Conservation (phyloP, 345 rosid species). For the Alliaria petiolata region DNA sequence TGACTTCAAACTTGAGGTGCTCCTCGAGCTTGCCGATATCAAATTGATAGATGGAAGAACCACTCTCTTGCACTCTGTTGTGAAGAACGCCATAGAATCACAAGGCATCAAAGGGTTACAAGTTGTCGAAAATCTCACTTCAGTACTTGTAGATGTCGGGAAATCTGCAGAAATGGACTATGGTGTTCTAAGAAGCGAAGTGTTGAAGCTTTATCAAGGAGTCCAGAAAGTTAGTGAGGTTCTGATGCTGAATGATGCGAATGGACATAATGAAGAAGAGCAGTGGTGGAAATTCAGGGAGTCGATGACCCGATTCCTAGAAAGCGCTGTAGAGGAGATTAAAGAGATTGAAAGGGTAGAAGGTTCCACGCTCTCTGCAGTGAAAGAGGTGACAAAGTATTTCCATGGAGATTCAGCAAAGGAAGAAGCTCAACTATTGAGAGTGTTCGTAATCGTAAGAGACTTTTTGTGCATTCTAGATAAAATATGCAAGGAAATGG, state of each 20-base stretch:
- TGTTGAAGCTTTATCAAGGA: constrained; percentile 29
- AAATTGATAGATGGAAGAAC: constrained; percentile 68
- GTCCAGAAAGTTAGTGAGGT: constrained; percentile 51
- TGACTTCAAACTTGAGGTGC: constrained; percentile 72
- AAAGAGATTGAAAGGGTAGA: constrained; percentile 41
- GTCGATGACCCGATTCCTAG: constrained; percentile 57
- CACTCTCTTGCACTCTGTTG: constrained; percentile 61
- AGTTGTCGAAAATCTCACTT: constrained; percentile 10
- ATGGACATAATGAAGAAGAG: neutral
- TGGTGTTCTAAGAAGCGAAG: neutral
- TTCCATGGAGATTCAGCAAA: constrained; percentile 69
- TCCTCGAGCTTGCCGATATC: constrained; percentile 56
- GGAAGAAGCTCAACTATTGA: constrained; percentile 70
- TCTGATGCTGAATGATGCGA: constrained; percentile 28
- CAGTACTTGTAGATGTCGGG: constrained; percentile 18
- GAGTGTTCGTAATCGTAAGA: constrained; percentile 67
- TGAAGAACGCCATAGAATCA: constrained; percentile 60
- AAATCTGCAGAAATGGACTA: constrained; percentile 26
- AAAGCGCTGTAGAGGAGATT: constrained; percentile 52
- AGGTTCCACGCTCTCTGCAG: constrained; percentile 35
- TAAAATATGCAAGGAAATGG: constrained; percentile 73
- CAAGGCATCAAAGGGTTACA: constrained; percentile 40
- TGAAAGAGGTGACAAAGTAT: constrained; percentile 67
- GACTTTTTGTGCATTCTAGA: constrained; percentile 71
- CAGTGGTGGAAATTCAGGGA: constrained; percentile 43